Percentiles rank a stretch among this genome's conserved stretches.
Conservation (phyloP, 2,329 filamentous ascomycete genomes). For the Septoria linicola region DNA sequence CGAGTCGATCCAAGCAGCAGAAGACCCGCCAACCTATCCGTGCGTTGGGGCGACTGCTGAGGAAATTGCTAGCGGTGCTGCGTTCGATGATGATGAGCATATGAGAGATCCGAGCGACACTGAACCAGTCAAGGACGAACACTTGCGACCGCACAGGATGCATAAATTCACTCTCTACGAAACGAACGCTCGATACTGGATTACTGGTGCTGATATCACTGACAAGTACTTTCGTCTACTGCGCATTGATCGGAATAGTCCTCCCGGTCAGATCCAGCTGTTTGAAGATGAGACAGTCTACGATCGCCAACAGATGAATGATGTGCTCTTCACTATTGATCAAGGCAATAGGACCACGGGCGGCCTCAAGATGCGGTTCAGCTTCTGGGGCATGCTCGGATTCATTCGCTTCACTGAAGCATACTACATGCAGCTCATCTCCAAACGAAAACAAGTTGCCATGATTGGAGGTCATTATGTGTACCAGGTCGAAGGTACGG, state of each 20-base stretch:
- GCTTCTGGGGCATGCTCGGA: slow-evolving; percentile 87
- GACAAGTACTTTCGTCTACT: slow-evolving; percentile 87
- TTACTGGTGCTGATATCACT: slow-evolving; percentile 87
- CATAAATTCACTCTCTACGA: slow-evolving; percentile 98
- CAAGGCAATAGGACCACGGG: slow-evolving; percentile 90
- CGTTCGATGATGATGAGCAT: slow-evolving; percentile 27
- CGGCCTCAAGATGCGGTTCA: slow-evolving; percentile 84
- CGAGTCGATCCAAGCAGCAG: slow-evolving; percentile 16
- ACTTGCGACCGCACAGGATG: slow-evolving; percentile 55
- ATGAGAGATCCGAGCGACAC: slow-evolving; percentile 20
- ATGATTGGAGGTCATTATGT: slow-evolving; percentile 95
- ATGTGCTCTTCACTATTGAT: slow-evolving; percentile 89
- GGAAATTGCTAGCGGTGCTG: slow-evolving; percentile 28
- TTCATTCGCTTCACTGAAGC: slow-evolving; percentile 95
- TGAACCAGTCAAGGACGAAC: slow-evolving; percentile 21
- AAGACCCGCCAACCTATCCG: slow-evolving; percentile 29
- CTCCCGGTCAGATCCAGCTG: slow-evolving; percentile 74
- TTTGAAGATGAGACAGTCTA: slow-evolving; percentile 96
- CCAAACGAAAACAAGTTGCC: slow-evolving; percentile 91
- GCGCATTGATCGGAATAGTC: slow-evolving; percentile 88
- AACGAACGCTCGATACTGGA: slow-evolving; percentile 87
- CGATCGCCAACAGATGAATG: slow-evolving; percentile 85
- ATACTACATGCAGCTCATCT: slow-evolving; percentile 96
- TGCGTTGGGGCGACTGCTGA: slow-evolving; percentile 34
- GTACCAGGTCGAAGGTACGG: slow-evolving; percentile 92